These are phyloP conservation scores for Diplodia mutila DNA, from an alignment of 2,329 filamentous ascomycete species.

Conservation along the genomic window DNA sequence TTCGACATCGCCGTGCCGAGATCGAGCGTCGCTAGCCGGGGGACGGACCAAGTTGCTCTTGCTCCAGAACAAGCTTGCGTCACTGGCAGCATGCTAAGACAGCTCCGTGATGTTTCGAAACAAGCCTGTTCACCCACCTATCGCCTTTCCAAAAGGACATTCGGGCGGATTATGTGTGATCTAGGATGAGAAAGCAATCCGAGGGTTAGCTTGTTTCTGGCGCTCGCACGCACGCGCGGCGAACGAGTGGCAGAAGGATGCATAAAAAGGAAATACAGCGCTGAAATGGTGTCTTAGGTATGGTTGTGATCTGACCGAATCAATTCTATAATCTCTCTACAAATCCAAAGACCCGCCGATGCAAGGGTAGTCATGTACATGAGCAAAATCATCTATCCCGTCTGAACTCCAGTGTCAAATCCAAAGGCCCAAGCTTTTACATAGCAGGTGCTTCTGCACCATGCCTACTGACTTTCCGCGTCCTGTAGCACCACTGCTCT, in stretches of 20 bases:
- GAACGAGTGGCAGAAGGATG: background rate
- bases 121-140: background rate
- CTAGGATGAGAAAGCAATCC: no score
- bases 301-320: background rate
- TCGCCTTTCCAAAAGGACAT: no score
- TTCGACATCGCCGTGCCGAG: background rate
- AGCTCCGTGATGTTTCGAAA: background rate
- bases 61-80: background rate
- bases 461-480: constrained; percentile 29
- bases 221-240: background rate
- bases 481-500: constrained; percentile 28
- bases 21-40: background rate
- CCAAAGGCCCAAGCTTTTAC: background rate
- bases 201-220: no score
- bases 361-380: background rate
- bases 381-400: constrained; percentile 1
- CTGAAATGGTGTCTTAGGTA: background rate
- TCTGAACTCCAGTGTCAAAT: background rate
- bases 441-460: background rate
- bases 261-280: background rate
- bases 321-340: constrained; percentile 3
- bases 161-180: no score
- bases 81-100: background rate
- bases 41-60: background rate
- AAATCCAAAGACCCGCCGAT: background rate